Evolutionary conservation across 2,329 filamentous ascomycete species (phyloP), one percentile per base, ranked within the genome.

Genomic region (Colletotrichum limetticola): DNA sequence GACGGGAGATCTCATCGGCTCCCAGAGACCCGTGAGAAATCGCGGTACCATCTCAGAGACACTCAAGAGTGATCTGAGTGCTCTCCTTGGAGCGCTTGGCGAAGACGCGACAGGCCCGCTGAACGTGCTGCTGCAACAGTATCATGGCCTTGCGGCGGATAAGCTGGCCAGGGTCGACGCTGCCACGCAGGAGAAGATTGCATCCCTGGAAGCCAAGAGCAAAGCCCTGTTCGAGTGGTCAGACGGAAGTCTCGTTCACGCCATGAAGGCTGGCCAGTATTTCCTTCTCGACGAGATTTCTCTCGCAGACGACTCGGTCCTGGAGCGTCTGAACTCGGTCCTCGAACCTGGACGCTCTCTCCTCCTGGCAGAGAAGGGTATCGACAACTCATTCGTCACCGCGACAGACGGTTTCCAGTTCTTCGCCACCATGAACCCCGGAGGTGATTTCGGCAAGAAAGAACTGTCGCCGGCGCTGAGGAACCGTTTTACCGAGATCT

Each of bases 211-310:
- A 69, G 87, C 88, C 16, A 93, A 94, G 77, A 91, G 91, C 78
- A 95, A 95, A 76, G 94, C 95, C 4, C 85, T 99, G 0, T 99
- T 99, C 69, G 95, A 98, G 83, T 99, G 97, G 97, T 92, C 91
- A 0, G 97, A 99, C 79, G 97, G 97, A 68, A 97, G 94, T 79
- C 88, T 99, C 1, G 95, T 99, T 1, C 92, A 97, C 76, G 94
- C 97, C 0, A 98, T 99, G 96, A 94, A 93, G 80, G 88, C 90
- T 26, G 97, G 95, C 0, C 90, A 95, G 76, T 95, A 95, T 79
- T 99, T 99, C 83, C 87, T 99, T 26, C 91, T 99, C 0, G 97
- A 99, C 77, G 97, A 99, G 80, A 98, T 99, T 42, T 99, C 97
- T 7, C 89, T 99, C 7, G 97, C 97, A 0, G 97, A 99, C 79